Conservation (phyloP, 2,329 filamentous ascomycete genomes). For the Venturia effusa region DNA sequence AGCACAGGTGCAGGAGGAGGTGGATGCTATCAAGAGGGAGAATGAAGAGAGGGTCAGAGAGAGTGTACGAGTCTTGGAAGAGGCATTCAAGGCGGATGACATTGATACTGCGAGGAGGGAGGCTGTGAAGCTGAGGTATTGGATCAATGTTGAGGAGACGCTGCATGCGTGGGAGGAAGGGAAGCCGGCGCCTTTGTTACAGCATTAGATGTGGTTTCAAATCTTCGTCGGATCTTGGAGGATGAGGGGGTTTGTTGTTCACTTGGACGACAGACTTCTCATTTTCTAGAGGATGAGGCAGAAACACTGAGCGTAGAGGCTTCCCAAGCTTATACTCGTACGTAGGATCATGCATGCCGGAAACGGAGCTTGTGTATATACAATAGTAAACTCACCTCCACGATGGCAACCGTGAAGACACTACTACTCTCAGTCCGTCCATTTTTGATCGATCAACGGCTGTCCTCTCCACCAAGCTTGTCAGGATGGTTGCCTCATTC, state of each 20-base stretch:
- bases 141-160: slow-evolving; percentile 76
- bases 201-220: slow-evolving; percentile 34
- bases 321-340: too few species aligned
- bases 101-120: slow-evolving; percentile 56
- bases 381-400: not conserved
- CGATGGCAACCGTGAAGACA: not conserved
- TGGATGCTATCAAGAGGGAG: slow-evolving; percentile 46
- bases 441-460: too few species aligned
- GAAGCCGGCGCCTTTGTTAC: slow-evolving; percentile 42
- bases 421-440: not conserved
- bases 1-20: slow-evolving; percentile 47
- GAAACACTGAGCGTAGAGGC: too few species aligned
- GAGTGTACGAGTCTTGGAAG: slow-evolving; percentile 52
- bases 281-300: too few species aligned
- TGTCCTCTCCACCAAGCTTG: too few species aligned
- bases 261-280: too few species aligned
- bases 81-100: slow-evolving; percentile 56
- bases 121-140: slow-evolving; percentile 73
- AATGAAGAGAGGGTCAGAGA: slow-evolving; percentile 58
- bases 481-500: too few species aligned
- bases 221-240: not conserved
- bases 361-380: too few species aligned
- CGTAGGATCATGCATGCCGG: too few species aligned
- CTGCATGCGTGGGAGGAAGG: slow-evolving; percentile 78
- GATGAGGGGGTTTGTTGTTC: too few species aligned